phyloP scores from a whole-genome alignment of 2,329 filamentous ascomycete genomes.

The Tetracladium maxilliforme region DNA sequence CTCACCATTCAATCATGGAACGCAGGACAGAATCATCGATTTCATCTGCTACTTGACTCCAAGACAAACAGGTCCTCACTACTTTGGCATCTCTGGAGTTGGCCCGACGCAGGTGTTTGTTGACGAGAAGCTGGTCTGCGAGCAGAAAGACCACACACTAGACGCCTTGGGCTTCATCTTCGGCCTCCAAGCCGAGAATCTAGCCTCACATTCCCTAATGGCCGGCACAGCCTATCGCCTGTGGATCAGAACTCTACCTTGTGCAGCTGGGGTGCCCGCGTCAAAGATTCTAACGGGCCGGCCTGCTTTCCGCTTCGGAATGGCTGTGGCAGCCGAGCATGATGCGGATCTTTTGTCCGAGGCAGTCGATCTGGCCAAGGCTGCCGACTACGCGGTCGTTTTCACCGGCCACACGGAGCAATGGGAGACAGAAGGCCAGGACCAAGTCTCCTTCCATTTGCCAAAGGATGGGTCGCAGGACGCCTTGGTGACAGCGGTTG shows the following conservation, averaged over 20 bases:
- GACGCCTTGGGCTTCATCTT: slow-evolving; percentile 5
- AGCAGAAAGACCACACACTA: slow-evolving; percentile 2
- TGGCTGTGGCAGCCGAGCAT: background rate
- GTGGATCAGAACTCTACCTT: slow-evolving; percentile 1
- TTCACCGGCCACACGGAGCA: slow-evolving; percentile 42
- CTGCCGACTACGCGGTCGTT: slow-evolving; percentile 43
- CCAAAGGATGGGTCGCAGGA: slow-evolving; percentile 64
- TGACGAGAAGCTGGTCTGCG: slow-evolving; percentile 2
- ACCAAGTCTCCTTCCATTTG: slow-evolving; percentile 65
- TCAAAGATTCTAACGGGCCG: slow-evolving; percentile 4
- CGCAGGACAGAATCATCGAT: too few species aligned
- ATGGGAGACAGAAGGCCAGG: slow-evolving; percentile 68
- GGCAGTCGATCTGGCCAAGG: slow-evolving; percentile 36
- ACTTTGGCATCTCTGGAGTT: slow-evolving; percentile 3
- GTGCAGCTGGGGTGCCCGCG: slow-evolving; percentile 2
- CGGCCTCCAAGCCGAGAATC: slow-evolving; percentile 2
- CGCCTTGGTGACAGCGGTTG: slow-evolving; percentile 40
- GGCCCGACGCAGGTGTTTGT: slow-evolving; percentile 5
- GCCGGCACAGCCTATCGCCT: slow-evolving; percentile 3
- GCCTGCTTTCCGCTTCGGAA: slow-evolving; percentile 2
- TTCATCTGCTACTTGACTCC: too few species aligned
- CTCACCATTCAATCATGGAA: too few species aligned
- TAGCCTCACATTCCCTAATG: slow-evolving; percentile 2
- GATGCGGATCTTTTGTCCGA: slow-evolving; percentile 16
- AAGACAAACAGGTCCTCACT: slow-evolving; percentile 1